phyloP scores from a whole-genome alignment of 140 eudicot species.

The Anethum foeniculum region DNA sequence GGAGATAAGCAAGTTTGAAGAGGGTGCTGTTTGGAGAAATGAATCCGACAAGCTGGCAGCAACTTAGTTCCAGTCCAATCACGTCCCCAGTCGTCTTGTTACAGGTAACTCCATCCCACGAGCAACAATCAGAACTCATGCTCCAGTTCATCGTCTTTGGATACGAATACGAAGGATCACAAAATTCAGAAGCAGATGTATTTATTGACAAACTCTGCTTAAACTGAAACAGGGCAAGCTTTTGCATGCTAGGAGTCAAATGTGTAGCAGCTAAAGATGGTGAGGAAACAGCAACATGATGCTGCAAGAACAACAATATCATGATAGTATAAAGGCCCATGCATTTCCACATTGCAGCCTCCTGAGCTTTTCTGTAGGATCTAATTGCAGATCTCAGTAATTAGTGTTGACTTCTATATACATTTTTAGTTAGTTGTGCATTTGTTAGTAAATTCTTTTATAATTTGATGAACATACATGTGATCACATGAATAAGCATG shows the following conservation, averaged over 20 bases:
- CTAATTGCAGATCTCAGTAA: too few species aligned
- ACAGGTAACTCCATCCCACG: slow-evolving; percentile 16
- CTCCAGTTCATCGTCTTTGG: slow-evolving; percentile 18
- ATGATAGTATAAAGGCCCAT: too few species aligned
- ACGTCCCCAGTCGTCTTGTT: slow-evolving; percentile 6
- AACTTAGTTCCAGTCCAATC: slow-evolving; percentile 10
- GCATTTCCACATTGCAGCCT: too few species aligned
- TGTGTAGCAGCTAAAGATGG: background rate
- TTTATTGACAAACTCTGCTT: slow-evolving; percentile 7
- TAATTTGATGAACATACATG: too few species aligned
- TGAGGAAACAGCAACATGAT: too few species aligned
- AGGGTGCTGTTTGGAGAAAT: slow-evolving; percentile 30
- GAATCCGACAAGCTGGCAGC: slow-evolving; percentile 28
- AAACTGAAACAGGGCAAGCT: slow-evolving; percentile 23
- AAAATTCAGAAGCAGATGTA: too few species aligned
- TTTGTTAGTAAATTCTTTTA: too few species aligned
- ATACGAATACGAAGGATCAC: background rate
- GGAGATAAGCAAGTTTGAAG: slow-evolving; percentile 33
- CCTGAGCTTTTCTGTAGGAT: too few species aligned
- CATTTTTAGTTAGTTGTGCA: too few species aligned
- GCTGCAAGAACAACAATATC: too few species aligned
- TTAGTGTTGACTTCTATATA: too few species aligned
- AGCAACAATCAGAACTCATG: background rate
- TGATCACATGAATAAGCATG: too few species aligned
- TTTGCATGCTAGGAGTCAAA: slow-evolving; percentile 20